Percentiles rank a stretch among this genome's conserved stretches.
Evolutionary conservation across 768 basidiomycete species (phyloP).

Genomic region (Trametes punicea): DNA sequence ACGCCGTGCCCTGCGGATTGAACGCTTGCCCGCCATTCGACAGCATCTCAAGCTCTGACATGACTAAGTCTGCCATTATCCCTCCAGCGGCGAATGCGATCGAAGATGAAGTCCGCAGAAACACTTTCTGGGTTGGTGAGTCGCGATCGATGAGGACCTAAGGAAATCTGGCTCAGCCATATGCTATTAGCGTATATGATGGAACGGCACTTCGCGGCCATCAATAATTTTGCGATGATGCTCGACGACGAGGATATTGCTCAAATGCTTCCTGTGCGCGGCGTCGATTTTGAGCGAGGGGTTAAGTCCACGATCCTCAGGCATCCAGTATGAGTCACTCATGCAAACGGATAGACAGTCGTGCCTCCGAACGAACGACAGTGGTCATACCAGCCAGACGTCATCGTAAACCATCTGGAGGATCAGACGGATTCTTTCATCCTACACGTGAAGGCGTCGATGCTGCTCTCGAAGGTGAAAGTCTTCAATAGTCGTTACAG

Average conservation of each 20-base stretch:
- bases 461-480: constrained; percentile 60
- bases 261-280: constrained; percentile 63
- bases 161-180: not conserved
- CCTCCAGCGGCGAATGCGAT: constrained; percentile 55
- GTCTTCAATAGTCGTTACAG: constrained; percentile 66
- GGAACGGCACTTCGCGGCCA: constrained; percentile 64
- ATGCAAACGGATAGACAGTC: constrained; percentile 32
- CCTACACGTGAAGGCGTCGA: constrained; percentile 65
- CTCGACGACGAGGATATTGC: constrained; percentile 74
- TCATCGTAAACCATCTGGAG: constrained; percentile 59
- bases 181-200: constrained; percentile 46
- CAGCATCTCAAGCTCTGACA: constrained; percentile 55
- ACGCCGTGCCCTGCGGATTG: constrained; percentile 63
- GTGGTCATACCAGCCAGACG: constrained; percentile 60
- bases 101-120: constrained; percentile 70
- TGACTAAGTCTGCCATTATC: constrained; percentile 53
- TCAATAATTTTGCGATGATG: constrained; percentile 68
- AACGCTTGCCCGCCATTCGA: constrained; percentile 66
- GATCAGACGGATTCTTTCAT: constrained; percentile 68
- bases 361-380: constrained; percentile 48
- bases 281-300: constrained; percentile 58
- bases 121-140: constrained; percentile 54
- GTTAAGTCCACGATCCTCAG: constrained; percentile 37
- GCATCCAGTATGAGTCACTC: constrained; percentile 40
- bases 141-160: not conserved